phyloP scores from a whole-genome alignment of 805 yeast genomes.

The Peterozyma xylosa region DNA sequence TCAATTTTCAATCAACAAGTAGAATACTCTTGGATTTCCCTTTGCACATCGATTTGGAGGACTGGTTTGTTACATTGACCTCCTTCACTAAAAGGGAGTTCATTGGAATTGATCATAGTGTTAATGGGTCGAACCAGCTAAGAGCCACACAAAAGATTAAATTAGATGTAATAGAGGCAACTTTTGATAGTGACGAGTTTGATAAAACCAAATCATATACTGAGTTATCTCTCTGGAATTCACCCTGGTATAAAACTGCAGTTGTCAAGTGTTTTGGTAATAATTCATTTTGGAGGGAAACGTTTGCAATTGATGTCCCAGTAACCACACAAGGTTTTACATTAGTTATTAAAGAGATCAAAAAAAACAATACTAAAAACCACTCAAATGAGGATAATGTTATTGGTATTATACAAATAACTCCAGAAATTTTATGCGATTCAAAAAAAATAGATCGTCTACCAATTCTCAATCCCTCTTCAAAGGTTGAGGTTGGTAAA shows the following conservation, averaged over 20 bases:
- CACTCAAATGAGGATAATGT: conserved; percentile 29
- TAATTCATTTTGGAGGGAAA: conserved; percentile 82
- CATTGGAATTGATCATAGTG: conserved; percentile 21
- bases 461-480: conserved; percentile 23
- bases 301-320: conserved; percentile 55
- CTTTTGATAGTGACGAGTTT: conserved; percentile 25
- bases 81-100: conserved; percentile 57
- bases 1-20: conserved; percentile 4
- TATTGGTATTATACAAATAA: conserved; percentile 46
- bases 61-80: conserved; percentile 65
- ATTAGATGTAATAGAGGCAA: conserved; percentile 61
- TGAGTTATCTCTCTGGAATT: conserved; percentile 66
- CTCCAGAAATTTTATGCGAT: conserved; percentile 38
- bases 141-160: conserved; percentile 46
- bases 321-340: conserved; percentile 44
- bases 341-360: conserved; percentile 33
- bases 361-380: conserved; percentile 11
- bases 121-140: conserved; percentile 25
- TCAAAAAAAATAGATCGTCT: conserved; percentile 7
- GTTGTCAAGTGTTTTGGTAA: conserved; percentile 34
- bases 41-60: conserved; percentile 61
- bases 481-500: conserved; percentile 45
- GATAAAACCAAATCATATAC: conserved; percentile 37
- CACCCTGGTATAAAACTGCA: conserved; percentile 75
- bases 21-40: conserved; percentile 57